Evolutionary conservation across 2,329 filamentous ascomycete species (phyloP), one percentile per base, ranked within the genome.

Genomic region (Fusarium armeniacum): DNA sequence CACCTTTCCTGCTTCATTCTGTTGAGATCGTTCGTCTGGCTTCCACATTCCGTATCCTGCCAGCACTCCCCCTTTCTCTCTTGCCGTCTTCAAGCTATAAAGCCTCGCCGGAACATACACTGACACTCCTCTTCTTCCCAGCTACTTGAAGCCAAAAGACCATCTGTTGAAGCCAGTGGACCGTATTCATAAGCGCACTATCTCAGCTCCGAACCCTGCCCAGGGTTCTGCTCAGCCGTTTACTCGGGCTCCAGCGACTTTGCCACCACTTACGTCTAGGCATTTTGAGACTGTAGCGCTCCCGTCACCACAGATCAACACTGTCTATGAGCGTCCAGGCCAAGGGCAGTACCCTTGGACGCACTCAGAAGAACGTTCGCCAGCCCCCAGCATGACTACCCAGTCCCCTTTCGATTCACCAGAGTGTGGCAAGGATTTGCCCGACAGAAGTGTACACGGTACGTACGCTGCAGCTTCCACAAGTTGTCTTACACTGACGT

Each of bases 151-250:
- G 41, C 54, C 47, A 47, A 64, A 47, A 28, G 62, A 66, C 22
- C 58, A 52, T 47, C 50, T 68, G 15, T 46, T 70, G 43, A 65
- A 70, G 54, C 55, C 70, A 43, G 50, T 74, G 58, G 69, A 75
- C 2, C 80, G 74, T 50, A 72, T 76, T 36, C 85, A 87, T 73
- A 86, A 85, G 71, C 78, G 85, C 60, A 81, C 84, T 5, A 80
- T 81, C 20, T 87, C 85, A 11, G 85, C 84, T 9, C 84, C 85
- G 13, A 79, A 83, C 61, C 82, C 84, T 54, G 75, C 79, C 11
- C 77, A 66, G 22, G 62, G 58, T 22, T 67, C 70, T 16, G 41
- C 62, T 60, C 36, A 71, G 62, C 43, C 62, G 56, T 53, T 67
- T 69, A 22, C 67, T 70, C 52, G 66, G 64, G 33, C 58, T 55